Base-by-base conservation (phyloP, 495 filamentous ascomycete species). In the Cercophora newfieldiana region DNA sequence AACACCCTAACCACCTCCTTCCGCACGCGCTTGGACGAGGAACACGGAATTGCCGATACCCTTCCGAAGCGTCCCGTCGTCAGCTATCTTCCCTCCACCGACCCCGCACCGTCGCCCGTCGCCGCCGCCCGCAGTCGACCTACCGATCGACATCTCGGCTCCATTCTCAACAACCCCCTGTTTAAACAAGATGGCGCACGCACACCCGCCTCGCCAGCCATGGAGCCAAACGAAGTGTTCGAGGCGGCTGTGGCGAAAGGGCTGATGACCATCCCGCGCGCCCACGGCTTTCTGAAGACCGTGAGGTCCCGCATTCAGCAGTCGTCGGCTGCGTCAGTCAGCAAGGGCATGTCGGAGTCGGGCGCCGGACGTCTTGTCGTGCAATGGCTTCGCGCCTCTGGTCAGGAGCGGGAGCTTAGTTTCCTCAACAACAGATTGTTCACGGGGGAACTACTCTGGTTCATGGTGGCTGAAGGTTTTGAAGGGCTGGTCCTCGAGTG, bases 1-100 rank as follows among this genome's bases (percentile, higher is more conserved):
- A 80, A 84, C 26, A 80, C 85, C 61, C 84, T 96, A 65, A 93
- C 89, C 19, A 79, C 82, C 4, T 93, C 90, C n/a, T 96, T 96
- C 76, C 86, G 89, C 61, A 78, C 83, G 44, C 88, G 91, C 33
- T 82, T 96, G 31, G 90, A 94, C 71, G 79, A 75, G 44, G 85
- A 90, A 68, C 85, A 92, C 71, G 85, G 85, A 44, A 74, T 71
- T 66, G 66, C 75, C 18, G 66, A 68, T 22, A 54, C 69, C 53
- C 63, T 67, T n/a, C 63, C 63, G 44, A 33, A 48, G 12, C 48
- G 19, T 24, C 59, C 65, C 48, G 50, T 72, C 57, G 66, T 51
- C 61, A 68, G 74, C 47, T 60, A 66, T n/a, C 59, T 68, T 59
- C 33, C 67, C 49, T 56, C 70, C 16, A 24, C 63, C 26, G 37